Conservation (phyloP, 805 yeast genomes). For the Jamesozyma piceae region DNA sequence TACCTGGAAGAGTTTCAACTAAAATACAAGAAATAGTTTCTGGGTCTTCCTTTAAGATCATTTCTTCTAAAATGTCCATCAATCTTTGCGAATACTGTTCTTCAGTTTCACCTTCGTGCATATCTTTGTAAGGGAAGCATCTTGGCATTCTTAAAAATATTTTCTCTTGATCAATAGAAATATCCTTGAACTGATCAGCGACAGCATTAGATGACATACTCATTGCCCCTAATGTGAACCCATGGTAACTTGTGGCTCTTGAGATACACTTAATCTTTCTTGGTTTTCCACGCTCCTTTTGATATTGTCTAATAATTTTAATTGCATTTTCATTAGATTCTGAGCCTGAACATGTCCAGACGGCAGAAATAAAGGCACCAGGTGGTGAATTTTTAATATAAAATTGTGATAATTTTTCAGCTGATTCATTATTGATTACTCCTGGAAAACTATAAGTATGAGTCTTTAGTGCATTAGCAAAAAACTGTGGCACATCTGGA, state of each 20-base stretch:
- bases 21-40: slow-evolving; percentile 36
- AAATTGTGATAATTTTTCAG: slow-evolving; percentile 37
- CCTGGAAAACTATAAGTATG: slow-evolving; percentile 34
- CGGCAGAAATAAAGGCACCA: slow-evolving; percentile 33
- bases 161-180: slow-evolving; percentile 6
- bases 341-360: slow-evolving; percentile 54
- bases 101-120: slow-evolving; percentile 31
- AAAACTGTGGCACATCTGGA: slow-evolving; percentile 28
- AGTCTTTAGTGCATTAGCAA: slow-evolving; percentile 32
- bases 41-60: slow-evolving; percentile 36
- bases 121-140: slow-evolving; percentile 30
- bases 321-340: slow-evolving; percentile 61
- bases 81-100: slow-evolving; percentile 34
- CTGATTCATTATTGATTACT: slow-evolving; percentile 29
- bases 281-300: slow-evolving; percentile 35
- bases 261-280: slow-evolving; percentile 36
- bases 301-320: slow-evolving; percentile 46
- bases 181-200: slow-evolving; percentile 11
- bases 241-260: slow-evolving; percentile 40
- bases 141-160: slow-evolving; percentile 25
- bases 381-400: slow-evolving; percentile 34
- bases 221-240: slow-evolving; percentile 40
- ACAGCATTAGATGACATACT: slow-evolving; percentile 20
- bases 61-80: slow-evolving; percentile 35
- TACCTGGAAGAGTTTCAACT: slow-evolving; percentile 41